Conservation (phyloP, 352 stramenopile species). For the Phytophthora tentaculata region DNA sequence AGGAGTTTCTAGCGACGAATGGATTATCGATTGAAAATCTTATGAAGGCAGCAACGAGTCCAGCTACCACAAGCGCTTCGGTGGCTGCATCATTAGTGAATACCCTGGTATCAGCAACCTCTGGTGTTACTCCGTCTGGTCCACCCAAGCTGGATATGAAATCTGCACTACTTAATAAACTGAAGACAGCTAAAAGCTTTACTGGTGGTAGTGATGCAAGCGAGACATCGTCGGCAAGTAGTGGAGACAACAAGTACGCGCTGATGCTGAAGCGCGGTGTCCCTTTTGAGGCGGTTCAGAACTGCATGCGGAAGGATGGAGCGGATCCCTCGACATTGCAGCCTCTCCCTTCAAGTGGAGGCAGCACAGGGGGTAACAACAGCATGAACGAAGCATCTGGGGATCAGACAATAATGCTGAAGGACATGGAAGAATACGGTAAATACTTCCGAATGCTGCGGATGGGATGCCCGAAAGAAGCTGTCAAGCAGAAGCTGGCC, state of each 20-base stretch:
- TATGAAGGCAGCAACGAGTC: conserved; percentile 62
- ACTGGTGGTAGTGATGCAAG: conserved; percentile 10
- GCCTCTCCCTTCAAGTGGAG: conserved; percentile 13
- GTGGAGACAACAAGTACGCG: conserved; percentile 52
- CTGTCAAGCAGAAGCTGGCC: conserved; percentile 91
- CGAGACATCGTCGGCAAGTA: conserved; percentile 5
- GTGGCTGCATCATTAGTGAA: conserved; percentile 16
- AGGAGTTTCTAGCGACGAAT: conserved; percentile 62
- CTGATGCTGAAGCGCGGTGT: conserved; percentile 75
- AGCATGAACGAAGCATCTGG: neutral
- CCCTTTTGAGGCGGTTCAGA: conserved; percentile 73
- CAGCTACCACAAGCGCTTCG: conserved; percentile 40
- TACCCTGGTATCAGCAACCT: conserved; percentile 17
- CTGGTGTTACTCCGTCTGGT: neutral
- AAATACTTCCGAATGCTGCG: conserved; percentile 96
- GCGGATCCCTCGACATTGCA: conserved; percentile 51
- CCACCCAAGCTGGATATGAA: conserved; percentile 24
- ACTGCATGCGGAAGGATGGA: conserved; percentile 75
- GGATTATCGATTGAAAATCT: conserved; percentile 79
- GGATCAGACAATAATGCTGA: conserved; percentile 38
- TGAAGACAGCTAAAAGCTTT: conserved; percentile 19
- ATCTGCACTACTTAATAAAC: conserved; percentile 21
- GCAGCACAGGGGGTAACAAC: neutral
- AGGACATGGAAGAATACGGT: conserved; percentile 73
- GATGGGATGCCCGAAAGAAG: conserved; percentile 89